Conservation (phyloP, 768 basidiomycete species). For the Gymnopilus junonius region DNA sequence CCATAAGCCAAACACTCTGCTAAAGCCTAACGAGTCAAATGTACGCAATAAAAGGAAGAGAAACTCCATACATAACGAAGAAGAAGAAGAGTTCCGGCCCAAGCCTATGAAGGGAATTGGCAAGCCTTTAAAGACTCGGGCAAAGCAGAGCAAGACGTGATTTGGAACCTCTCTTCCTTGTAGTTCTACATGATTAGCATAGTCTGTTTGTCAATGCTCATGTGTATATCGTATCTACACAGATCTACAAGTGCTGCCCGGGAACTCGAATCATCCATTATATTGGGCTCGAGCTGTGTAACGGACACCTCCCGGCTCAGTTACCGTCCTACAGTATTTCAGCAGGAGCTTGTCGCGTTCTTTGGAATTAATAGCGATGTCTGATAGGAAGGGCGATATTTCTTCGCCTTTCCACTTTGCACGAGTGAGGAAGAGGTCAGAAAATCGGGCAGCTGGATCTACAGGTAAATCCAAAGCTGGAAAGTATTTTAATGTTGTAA, state of each 20-base stretch:
- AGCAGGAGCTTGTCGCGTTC: slow-evolving; percentile 87
- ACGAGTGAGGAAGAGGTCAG: slow-evolving; percentile 85
- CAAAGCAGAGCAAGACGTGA: slow-evolving; percentile 33
- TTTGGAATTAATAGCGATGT: slow-evolving; percentile 83
- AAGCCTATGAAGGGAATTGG: slow-evolving; percentile 44
- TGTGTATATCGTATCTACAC: neutral
- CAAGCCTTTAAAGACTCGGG: slow-evolving; percentile 44
- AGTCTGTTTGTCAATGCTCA: neutral
- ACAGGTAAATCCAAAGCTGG: slow-evolving; percentile 74
- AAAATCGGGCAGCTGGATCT: slow-evolving; percentile 81
- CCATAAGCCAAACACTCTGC: slow-evolving; percentile 30
- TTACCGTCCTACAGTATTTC: slow-evolving; percentile 83
- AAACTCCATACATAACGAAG: slow-evolving; percentile 27
- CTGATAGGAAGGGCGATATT: slow-evolving; percentile 79
- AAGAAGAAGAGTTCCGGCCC: slow-evolving; percentile 53
- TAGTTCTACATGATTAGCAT: neutral
- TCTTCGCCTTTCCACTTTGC: slow-evolving; percentile 79
- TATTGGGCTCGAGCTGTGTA: slow-evolving; percentile 76
- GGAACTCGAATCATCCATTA: slow-evolving; percentile 38
- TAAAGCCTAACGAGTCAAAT: slow-evolving; percentile 23
- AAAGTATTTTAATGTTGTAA: slow-evolving; percentile 66
- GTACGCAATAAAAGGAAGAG: slow-evolving; percentile 33
- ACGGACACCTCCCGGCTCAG: slow-evolving; percentile 67
- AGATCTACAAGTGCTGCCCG: neutral
- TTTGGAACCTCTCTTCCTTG: neutral